Evolutionary conservation across 2,329 filamentous ascomycete species (phyloP).

Genomic region (Curvularia eragrostidis): DNA sequence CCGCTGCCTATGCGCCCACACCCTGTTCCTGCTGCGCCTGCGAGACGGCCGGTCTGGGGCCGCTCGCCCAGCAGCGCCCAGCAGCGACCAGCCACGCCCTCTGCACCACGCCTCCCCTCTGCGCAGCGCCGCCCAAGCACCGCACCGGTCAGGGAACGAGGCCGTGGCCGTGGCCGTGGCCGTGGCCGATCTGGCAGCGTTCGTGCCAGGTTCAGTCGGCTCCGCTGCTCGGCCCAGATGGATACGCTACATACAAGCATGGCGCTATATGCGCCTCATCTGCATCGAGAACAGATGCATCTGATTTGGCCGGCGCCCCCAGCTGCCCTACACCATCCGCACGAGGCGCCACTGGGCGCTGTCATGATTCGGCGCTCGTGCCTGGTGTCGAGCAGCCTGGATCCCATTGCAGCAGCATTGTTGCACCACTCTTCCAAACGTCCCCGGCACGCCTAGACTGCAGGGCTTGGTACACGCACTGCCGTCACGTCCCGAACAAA

Average conservation of each 20-base stretch:
- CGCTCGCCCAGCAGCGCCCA: neutral
- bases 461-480: neutral
- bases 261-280: conserved; percentile 25
- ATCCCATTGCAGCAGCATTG: neutral
- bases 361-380: neutral
- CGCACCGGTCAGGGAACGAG: conserved; percentile 13
- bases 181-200: conserved; percentile 28
- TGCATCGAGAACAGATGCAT: conserved; percentile 25
- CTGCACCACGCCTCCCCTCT: neutral
- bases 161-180: conserved; percentile 10
- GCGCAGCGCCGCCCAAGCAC: too few relatives aligned
- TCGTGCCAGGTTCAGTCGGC: conserved; percentile 34
- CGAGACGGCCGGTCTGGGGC: conserved; percentile 5
- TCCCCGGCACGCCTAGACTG: neutral
- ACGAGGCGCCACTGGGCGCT: conserved; percentile 4
- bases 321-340: conserved; percentile 1
- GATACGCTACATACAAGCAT: conserved; percentile 18
- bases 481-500: neutral
- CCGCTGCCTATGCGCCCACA: conserved; percentile 15
- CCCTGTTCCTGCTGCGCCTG: conserved; percentile 9
- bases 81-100: neutral
- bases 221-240: conserved; percentile 26
- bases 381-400: conserved; percentile 2
- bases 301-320: conserved; percentile 10
- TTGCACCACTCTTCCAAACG: conserved; percentile 7